These are phyloP conservation scores for Oryza punctata DNA, from an alignment of 176 grass and related monocot species.

Conservation along the genomic window DNA sequence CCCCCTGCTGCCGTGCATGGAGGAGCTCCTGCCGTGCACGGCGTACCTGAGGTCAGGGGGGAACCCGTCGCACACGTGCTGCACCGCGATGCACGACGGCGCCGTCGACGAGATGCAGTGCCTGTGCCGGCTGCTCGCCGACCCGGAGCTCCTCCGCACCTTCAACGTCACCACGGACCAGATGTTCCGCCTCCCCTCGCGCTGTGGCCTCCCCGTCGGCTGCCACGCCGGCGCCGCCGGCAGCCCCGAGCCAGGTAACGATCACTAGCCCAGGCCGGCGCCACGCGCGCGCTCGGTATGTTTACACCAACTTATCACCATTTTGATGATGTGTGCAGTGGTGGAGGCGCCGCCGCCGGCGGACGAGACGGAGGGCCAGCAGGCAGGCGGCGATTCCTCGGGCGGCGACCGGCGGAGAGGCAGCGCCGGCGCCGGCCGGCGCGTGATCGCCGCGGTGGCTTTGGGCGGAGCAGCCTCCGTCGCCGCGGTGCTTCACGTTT, in stretches of 20 bases:
- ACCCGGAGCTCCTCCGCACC: slow-evolving; percentile 45
- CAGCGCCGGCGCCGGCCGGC: slow-evolving; percentile 7
- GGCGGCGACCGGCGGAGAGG: neutral
- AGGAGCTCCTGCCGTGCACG: slow-evolving; percentile 48
- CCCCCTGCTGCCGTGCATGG: slow-evolving; percentile 40
- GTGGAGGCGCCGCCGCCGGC: slow-evolving; percentile 48
- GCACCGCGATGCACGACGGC: slow-evolving; percentile 39
- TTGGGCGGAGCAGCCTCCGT: neutral
- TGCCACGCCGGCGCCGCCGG: slow-evolving; percentile 28
- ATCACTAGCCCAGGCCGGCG: too few relatives aligned
- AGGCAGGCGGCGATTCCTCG: neutral
- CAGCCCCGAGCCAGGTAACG: slow-evolving; percentile 32
- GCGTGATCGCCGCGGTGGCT: neutral
- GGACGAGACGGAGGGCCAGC: neutral
- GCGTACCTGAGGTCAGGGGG: slow-evolving; percentile 37
- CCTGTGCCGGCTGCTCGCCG: slow-evolving; percentile 51
- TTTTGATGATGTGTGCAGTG: slow-evolving; percentile 27
- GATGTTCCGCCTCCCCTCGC: slow-evolving; percentile 41
- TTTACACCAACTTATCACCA: neutral
- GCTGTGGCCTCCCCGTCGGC: slow-evolving; percentile 39
- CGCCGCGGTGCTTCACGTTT: neutral
- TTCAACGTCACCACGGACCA: slow-evolving; percentile 54
- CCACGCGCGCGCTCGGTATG: too few relatives aligned
- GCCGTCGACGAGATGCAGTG: slow-evolving; percentile 40
- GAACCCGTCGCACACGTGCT: slow-evolving; percentile 44